Evolutionary conservation across 768 basidiomycete genomes (phyloP).

Genomic region (Cyathus striatus): DNA sequence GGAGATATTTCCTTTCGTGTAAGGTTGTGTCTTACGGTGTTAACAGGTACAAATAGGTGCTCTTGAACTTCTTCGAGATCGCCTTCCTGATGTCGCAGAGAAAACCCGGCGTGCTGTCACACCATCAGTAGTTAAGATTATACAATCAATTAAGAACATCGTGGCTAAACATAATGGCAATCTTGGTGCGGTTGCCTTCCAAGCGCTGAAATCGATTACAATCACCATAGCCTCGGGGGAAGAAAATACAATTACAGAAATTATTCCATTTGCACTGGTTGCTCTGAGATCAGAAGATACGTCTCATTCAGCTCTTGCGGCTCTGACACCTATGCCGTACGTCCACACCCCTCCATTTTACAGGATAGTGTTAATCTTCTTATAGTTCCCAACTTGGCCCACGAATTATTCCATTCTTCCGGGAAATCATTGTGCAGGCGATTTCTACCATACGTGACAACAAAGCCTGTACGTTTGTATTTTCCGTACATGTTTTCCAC

Average conservation of each 20-base stretch:
- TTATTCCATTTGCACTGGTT: constrained; percentile 54
- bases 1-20: constrained; percentile 10
- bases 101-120: constrained; percentile 48
- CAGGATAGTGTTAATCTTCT: constrained; percentile 6
- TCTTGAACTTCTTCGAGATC: constrained; percentile 62
- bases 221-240: constrained; percentile 58
- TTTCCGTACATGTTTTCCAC: not conserved
- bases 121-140: constrained; percentile 45
- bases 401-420: constrained; percentile 83
- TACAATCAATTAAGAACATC: constrained; percentile 44
- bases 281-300: constrained; percentile 35
- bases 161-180: constrained; percentile 34
- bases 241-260: constrained; percentile 53
- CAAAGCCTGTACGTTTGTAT: constrained; percentile 24
- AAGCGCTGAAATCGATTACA: constrained; percentile 56
- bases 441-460: constrained; percentile 40
- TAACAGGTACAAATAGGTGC: constrained; percentile 61
- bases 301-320: constrained; percentile 40
- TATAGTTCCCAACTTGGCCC: constrained; percentile 74
- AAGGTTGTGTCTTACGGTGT: constrained; percentile 4
- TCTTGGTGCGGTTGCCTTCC: constrained; percentile 44
- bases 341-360: constrained; percentile 14
- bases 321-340: constrained; percentile 60
- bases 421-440: constrained; percentile 59
- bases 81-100: constrained; percentile 56